Evolutionary conservation across 2,329 filamentous ascomycete genomes (phyloP).

Genomic region (Aspergillus sp.): DNA sequence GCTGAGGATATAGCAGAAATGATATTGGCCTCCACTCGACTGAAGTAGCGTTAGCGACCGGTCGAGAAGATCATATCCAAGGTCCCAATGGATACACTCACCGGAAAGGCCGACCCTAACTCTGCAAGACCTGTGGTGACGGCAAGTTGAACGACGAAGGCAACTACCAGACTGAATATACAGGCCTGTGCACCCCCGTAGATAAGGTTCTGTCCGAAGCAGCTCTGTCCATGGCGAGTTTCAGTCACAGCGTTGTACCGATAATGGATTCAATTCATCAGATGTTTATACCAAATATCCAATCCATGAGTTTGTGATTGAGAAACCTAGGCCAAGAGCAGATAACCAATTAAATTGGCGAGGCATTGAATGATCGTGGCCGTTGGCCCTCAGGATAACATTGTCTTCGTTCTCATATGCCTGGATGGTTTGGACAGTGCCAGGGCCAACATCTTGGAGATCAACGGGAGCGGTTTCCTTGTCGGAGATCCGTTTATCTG

Average conservation of each 20-base stretch:
- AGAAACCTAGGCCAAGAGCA: slow-evolving; percentile 3
- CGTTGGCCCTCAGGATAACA: background rate
- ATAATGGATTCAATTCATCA: background rate
- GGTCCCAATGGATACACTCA: background rate
- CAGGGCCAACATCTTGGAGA: too few relatives aligned
- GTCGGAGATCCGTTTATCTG: too few relatives aligned
- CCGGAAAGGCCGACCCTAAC: slow-evolving; percentile 28
- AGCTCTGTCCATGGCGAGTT: background rate
- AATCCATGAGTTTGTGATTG: slow-evolving; percentile 10
- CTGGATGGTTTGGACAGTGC: too few relatives aligned
- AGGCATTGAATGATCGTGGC: slow-evolving; percentile 1
- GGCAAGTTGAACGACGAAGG: slow-evolving; percentile 19
- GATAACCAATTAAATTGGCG: slow-evolving; percentile 5
- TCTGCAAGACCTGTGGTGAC: slow-evolving; percentile 30
- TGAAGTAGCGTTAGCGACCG: background rate
- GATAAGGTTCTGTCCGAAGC: slow-evolving; percentile 12
- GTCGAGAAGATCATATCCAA: background rate
- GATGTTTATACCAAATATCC: background rate
- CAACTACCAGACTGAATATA: slow-evolving; percentile 24
- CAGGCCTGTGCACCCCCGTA: slow-evolving; percentile 24
- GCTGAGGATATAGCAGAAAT: slow-evolving; percentile 26
- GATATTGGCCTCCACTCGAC: slow-evolving; percentile 22
- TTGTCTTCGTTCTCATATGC: too few relatives aligned
- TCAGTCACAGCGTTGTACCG: too few relatives aligned
- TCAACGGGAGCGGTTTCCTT: too few relatives aligned